Conservation (phyloP, 2,329 filamentous ascomycete genomes). For the Sporothrix brunneoviolacea region DNA sequence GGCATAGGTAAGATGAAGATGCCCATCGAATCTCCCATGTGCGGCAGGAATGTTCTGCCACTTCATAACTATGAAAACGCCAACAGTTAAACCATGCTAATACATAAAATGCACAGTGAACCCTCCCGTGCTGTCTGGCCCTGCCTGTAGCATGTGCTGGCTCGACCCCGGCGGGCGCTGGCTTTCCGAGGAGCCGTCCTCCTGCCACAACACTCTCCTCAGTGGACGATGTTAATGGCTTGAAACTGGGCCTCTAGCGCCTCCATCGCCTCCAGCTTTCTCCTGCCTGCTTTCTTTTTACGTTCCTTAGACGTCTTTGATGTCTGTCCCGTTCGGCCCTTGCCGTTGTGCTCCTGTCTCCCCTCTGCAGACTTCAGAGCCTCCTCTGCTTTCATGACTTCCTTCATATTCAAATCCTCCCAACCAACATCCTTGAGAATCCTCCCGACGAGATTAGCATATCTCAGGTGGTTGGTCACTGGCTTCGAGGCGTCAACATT, state of each 20-base stretch:
- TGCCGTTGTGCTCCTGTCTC: slow-evolving; percentile 13
- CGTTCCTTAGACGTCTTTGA: not conserved
- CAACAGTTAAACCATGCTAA: not conserved
- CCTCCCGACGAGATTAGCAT: slow-evolving; percentile 58
- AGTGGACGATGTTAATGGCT: slow-evolving; percentile 5
- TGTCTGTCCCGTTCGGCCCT: not conserved
- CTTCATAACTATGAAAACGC: no score
- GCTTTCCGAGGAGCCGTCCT: no score
- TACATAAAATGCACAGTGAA: not conserved
- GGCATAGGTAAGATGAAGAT: not conserved
- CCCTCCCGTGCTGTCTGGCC: no score
- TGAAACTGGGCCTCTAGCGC: slow-evolving; percentile 9
- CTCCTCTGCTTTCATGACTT: slow-evolving; percentile 28
- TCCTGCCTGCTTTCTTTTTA: slow-evolving; percentile 5
- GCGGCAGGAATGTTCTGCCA: no score
- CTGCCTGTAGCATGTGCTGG: no score
- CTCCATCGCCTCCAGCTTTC: slow-evolving; percentile 11
- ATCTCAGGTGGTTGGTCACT: slow-evolving; percentile 63
- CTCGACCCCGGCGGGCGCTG: no score
- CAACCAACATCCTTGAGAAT: slow-evolving; percentile 63
- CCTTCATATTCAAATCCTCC: slow-evolving; percentile 52
- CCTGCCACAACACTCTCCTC: not conserved
- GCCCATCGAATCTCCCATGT: no score
- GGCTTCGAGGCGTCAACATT: slow-evolving; percentile 61
- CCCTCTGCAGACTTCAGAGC: slow-evolving; percentile 25